Evolutionary conservation across 495 filamentous ascomycete genomes (phyloP), one percentile per base, ranked within the genome.

Genomic region (Aspergillus sparsus): DNA sequence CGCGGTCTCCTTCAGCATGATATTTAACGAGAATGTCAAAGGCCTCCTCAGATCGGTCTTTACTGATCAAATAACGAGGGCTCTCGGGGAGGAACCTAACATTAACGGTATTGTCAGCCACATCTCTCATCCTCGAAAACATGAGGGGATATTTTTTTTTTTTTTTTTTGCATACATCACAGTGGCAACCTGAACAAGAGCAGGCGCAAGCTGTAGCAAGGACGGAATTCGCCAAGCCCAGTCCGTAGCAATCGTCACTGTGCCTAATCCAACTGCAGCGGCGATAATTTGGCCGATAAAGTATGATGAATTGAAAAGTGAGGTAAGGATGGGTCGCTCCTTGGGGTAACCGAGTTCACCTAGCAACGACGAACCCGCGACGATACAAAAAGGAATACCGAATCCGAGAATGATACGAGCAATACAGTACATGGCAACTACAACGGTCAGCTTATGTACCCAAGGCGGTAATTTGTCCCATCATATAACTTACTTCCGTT

Each of bases 141-240:
- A 41, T 10, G 37, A 41, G n/a, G 10, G 39, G 5, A 15, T n/a
- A 42, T 15, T 42, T 13, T 5, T 42, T 8, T 47, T 27, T 27
- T 27, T 27, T 27, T 27, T 27, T 27, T 27, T 27, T 5, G 37
- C 62, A 39, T 79, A 80, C 63, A 85, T 75, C 39, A 86, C 62
- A 16, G 64, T 65, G 35, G n/a, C 10, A 10, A 74, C 52, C 16
- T 74, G 71, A 15, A 74, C 13, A 57, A 62, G 54, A 27, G 71
- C 65, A 1, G 70, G 78, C 7, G 62, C 61, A 46, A 87, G 73
- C 58, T 88, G 86, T 16, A 88, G 59, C 5, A 86, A 51, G 0
- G 81, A 86, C 1, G 86, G 87, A 31, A 88, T 83, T 42, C 84
- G 73, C 87, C 85, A 89, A 5, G 84, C 80, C 86, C 86, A 88